Conservation (phyloP, 345 rosid species). For the Eucalyptus albens region DNA sequence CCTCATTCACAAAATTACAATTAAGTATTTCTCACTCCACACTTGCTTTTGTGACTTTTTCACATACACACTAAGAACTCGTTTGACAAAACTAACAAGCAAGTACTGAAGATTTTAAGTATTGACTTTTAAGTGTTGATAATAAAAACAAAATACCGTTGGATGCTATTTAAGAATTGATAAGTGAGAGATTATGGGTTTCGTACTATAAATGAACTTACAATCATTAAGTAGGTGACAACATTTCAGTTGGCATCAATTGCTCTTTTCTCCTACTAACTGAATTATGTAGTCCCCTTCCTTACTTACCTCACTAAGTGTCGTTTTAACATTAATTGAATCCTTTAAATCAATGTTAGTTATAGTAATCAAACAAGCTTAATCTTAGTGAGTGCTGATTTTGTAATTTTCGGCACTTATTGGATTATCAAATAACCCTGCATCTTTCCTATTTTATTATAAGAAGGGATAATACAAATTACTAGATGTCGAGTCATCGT, state of each 20-base stretch:
- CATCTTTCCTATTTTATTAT: neutral
- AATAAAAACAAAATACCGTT: neutral
- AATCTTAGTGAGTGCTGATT: neutral
- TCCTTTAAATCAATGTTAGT: neutral
- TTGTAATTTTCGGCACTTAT: neutral
- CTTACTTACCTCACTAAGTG: neutral
- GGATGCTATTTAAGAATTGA: neutral
- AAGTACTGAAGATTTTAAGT: neutral
- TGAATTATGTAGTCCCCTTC: neutral
- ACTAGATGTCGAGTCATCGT: neutral
- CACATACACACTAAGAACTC: fast-evolving
- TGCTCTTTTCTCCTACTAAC: neutral
- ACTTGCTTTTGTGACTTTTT: neutral
- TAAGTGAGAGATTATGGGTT: neutral
- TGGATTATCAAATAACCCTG: neutral
- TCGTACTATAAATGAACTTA: neutral
- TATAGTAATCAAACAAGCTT: neutral
- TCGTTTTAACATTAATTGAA: neutral
- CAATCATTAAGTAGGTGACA: neutral
- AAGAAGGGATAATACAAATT: neutral
- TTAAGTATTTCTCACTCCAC: no score
- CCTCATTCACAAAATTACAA: neutral
- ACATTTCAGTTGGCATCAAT: neutral
- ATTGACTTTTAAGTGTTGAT: neutral
- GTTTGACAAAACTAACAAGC: neutral